Evolutionary conservation across 2,329 filamentous ascomycete species (phyloP).

Genomic region (Calonectria pteridis): DNA sequence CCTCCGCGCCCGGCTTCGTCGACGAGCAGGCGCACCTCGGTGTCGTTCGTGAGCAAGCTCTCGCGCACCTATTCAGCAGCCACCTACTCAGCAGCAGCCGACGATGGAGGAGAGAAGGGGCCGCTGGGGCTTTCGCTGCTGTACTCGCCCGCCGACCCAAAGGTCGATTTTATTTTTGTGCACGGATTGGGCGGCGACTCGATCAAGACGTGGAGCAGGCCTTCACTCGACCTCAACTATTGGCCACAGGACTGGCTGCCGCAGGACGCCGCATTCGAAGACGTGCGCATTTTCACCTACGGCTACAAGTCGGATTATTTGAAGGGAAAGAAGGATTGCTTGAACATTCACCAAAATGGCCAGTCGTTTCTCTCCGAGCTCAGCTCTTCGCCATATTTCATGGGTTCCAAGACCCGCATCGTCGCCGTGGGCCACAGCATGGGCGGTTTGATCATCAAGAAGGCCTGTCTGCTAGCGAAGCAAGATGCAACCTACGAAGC

Average conservation of each 20-base stretch:
- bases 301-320: constrained; percentile 51
- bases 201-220: constrained; percentile 53
- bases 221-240: constrained; percentile 39
- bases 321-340: constrained; percentile 39
- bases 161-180: constrained; percentile 52
- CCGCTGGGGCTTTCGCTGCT: constrained; percentile 38
- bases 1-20: background rate
- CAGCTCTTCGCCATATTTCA: constrained; percentile 38
- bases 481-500: constrained; percentile 46
- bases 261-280: constrained; percentile 43
- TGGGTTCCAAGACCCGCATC: constrained; percentile 44
- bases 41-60: background rate
- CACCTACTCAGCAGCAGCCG: background rate
- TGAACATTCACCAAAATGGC: constrained; percentile 50
- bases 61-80: background rate
- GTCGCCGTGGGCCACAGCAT: constrained; percentile 61
- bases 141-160: constrained; percentile 34
- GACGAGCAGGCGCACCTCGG: background rate
- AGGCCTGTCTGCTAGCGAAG: constrained; percentile 50
- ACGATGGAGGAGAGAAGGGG: constrained; percentile 6
- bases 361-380: constrained; percentile 47
- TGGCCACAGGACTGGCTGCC: constrained; percentile 51
- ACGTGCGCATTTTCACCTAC: constrained; percentile 44
- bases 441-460: constrained; percentile 55
- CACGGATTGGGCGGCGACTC: constrained; percentile 56